Evolutionary conservation across 2,329 filamentous ascomycete species (phyloP).

Genomic region (Diatrype stigma): DNA sequence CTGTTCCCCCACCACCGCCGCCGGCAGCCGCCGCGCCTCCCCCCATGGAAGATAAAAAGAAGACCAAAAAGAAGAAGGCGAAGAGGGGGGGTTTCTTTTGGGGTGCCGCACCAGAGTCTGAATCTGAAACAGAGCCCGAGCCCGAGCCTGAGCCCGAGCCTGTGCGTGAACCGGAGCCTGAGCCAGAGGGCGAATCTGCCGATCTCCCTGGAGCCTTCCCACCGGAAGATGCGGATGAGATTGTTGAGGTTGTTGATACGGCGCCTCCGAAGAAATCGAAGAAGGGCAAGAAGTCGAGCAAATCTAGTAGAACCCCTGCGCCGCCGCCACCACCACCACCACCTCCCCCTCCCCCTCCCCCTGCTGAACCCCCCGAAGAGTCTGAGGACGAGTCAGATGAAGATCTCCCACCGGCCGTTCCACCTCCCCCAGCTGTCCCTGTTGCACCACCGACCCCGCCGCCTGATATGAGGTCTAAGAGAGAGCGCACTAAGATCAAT

Average conservation of each 20-base stretch:
- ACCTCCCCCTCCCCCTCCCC: conserved; percentile 31
- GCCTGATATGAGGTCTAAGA: conserved; percentile 60
- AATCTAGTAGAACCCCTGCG: conserved; percentile 31
- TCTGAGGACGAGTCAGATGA: conserved; percentile 19
- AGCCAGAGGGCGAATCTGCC: conserved; percentile 8
- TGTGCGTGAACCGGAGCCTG: background rate
- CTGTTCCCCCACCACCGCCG: too few relatives aligned
- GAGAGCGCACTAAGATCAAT: conserved; percentile 72
- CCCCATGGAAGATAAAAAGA: too few relatives aligned
- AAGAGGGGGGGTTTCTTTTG: conserved; percentile 15
- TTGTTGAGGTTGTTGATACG: conserved; percentile 49
- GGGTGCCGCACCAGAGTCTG: conserved; percentile 7
- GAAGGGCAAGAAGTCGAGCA: conserved; percentile 37
- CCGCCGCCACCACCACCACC: conserved; percentile 28
- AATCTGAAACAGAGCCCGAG: conserved; percentile 11
- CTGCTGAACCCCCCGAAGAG: conserved; percentile 18
- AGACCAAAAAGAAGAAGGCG: too few relatives aligned
- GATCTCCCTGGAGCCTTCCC: conserved; percentile 28
- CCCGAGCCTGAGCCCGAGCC: background rate
- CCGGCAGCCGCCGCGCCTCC: too few relatives aligned
- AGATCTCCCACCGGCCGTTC: conserved; percentile 28
- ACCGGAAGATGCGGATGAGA: conserved; percentile 34
- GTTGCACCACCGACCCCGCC: conserved; percentile 47
- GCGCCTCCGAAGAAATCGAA: conserved; percentile 37
- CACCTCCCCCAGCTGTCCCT: conserved; percentile 43